phyloP scores from a whole-genome alignment of 2,329 filamentous ascomycete genomes.

The Coniochaeta sp. region DNA sequence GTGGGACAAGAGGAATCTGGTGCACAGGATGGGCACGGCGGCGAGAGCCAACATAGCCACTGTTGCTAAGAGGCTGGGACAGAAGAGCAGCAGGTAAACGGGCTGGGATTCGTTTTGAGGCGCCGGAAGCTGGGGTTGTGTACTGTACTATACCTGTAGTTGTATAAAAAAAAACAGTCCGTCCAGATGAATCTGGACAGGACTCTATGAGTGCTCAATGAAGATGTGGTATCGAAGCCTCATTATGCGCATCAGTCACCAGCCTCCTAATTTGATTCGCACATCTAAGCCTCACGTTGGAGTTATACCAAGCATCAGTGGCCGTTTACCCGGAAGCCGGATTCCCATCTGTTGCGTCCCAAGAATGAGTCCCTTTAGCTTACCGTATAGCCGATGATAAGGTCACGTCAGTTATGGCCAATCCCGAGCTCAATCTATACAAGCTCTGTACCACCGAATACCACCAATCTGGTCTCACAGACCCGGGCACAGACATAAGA shows the following conservation, averaged over 20 bases:
- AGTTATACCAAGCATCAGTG: too few relatives aligned
- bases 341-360: too few relatives aligned
- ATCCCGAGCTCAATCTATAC: neutral
- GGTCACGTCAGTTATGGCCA: neutral
- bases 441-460: neutral
- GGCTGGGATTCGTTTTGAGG: slow-evolving; percentile 2
- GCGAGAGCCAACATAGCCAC: slow-evolving; percentile 65
- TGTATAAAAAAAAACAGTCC: too few relatives aligned
- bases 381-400: too few relatives aligned
- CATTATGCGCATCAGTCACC: too few relatives aligned
- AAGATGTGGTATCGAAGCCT: too few relatives aligned
- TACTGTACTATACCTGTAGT: slow-evolving; percentile 2
- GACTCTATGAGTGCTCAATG: too few relatives aligned
- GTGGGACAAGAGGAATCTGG: slow-evolving; percentile 72
- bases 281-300: too few relatives aligned
- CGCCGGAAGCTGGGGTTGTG: neutral
- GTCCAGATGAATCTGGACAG: neutral
- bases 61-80: slow-evolving; percentile 27
- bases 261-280: too few relatives aligned
- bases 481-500: neutral
- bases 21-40: slow-evolving; percentile 77
- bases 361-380: too few relatives aligned
- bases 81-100: slow-evolving; percentile 3
- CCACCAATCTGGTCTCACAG: neutral
- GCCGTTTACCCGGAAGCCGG: too few relatives aligned